A percentile compares a stretch with the other conserved stretches of the same genome.
These are phyloP conservation scores for Quercus glauca DNA, from an alignment of 306 rosid genomes.

Conservation along the genomic window DNA sequence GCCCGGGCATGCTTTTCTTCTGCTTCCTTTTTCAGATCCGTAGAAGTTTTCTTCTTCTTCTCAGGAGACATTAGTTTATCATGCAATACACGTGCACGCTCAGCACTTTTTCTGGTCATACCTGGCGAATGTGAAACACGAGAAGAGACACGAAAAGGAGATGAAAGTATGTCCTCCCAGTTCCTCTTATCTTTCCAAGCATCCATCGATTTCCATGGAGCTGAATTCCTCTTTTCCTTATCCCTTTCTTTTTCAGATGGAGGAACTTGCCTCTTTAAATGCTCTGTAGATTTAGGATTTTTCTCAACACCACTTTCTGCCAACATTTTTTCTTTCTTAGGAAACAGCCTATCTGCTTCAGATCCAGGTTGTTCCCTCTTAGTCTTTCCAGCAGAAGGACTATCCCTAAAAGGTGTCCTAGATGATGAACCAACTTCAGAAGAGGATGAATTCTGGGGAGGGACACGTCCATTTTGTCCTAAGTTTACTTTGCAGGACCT, in stretches of 20 bases:
- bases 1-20: constrained; percentile 98
- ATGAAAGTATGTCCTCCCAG: constrained; percentile 94
- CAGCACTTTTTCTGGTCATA: constrained; percentile 83
- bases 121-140: constrained; percentile 82
- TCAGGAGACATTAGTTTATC: constrained; percentile 97
- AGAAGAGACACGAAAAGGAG: constrained; percentile 79
- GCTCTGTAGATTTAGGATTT: constrained; percentile 45
- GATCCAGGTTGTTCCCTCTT: constrained; percentile 62
- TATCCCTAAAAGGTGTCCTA: constrained; percentile 51
- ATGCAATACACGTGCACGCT: constrained; percentile 86
- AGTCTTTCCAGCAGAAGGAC: constrained; percentile 50
- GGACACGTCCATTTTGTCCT: constrained; percentile 40
- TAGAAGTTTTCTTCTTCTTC: constrained; percentile 82
- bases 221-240: constrained; percentile 60
- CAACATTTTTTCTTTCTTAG: constrained; percentile 56
- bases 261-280: constrained; percentile 47
- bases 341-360: constrained; percentile 54
- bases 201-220: constrained; percentile 78
- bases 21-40: constrained; percentile 86
- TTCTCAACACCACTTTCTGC: constrained; percentile 55
- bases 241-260: constrained; percentile 69
- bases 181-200: constrained; percentile 99
- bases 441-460: constrained; percentile 38
- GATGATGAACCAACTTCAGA: constrained; percentile 42
- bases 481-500: constrained; percentile 35